A percentile compares a stretch with the other conserved stretches of the same genome.
phyloP scores from a whole-genome alignment of 2,329 filamentous ascomycete species.

The Zasmidium cellare region DNA sequence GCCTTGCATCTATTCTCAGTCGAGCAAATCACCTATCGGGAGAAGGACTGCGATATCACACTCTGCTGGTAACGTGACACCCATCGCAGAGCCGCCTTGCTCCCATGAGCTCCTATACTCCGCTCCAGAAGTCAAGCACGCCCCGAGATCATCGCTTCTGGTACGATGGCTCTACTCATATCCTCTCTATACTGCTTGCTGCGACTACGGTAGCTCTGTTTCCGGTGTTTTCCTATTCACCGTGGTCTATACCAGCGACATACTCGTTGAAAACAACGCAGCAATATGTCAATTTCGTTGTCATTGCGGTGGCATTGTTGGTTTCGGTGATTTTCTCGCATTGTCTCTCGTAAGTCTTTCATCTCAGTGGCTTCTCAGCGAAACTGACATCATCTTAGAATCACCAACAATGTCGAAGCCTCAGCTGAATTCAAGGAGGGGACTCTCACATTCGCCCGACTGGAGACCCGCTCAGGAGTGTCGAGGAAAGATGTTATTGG shows the following conservation, averaged over 20 bases:
- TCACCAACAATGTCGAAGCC: conserved; percentile 5
- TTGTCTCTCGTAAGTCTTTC: not conserved
- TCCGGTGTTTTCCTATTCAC: conserved; percentile 1
- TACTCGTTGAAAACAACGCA: conserved; percentile 6
- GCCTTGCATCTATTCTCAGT: not conserved
- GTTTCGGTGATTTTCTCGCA: conserved; percentile 5
- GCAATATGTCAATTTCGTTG: conserved; percentile 8
- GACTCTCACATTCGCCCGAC: not conserved
- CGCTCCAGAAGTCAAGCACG: not conserved
- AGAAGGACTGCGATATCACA: not conserved
- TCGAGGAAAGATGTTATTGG: conserved; percentile 6
- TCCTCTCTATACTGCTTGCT: conserved; percentile 1
- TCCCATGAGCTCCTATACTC: not conserved
- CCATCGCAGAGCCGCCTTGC: too few species aligned
- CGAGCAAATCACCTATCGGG: not conserved
- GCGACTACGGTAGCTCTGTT: conserved; percentile 5
- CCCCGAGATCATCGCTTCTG: not conserved
- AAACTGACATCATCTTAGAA: not conserved
- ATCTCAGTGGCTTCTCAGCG: not conserved
- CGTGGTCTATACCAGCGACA: conserved; percentile 2
- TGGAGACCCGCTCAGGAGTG: conserved; percentile 2
- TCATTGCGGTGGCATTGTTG: conserved; percentile 1
- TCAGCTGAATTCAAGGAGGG: conserved; percentile 1
- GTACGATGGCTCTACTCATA: conserved; percentile 1
- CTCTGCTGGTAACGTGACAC: not conserved